Conservation (phyloP, 352 stramenopile genomes). For the Phytophthora rubi region DNA sequence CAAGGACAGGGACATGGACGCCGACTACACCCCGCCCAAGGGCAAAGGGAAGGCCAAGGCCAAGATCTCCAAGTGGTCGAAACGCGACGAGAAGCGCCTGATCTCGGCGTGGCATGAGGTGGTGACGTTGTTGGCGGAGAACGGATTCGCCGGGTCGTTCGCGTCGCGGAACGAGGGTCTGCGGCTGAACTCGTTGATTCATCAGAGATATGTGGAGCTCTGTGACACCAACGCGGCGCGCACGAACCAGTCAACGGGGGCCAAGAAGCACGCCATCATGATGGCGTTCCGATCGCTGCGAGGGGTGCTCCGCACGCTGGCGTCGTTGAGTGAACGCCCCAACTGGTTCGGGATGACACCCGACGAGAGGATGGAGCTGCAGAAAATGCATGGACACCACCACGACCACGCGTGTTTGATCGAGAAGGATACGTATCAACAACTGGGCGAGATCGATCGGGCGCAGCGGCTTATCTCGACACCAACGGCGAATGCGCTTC, state of each 20-base stretch:
- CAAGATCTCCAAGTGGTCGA: conserved; percentile 38
- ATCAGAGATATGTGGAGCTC: conserved; percentile 44
- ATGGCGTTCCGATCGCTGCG: conserved; percentile 41
- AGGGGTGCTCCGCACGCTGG: conserved; percentile 35
- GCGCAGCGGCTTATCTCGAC: conserved; percentile 31
- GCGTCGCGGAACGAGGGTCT: conserved; percentile 39
- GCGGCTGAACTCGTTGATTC: conserved; percentile 40
- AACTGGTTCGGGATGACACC: conserved; percentile 51
- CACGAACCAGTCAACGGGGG: conserved; percentile 41
- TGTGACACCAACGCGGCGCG: conserved; percentile 24
- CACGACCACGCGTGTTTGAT: conserved; percentile 42
- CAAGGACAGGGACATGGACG: conserved; percentile 15
- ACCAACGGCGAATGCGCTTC: conserved; percentile 22
- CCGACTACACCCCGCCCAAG: conserved; percentile 35
- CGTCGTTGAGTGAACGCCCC: conserved; percentile 37
- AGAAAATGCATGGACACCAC: conserved; percentile 41
- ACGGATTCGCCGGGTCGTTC: conserved; percentile 30
- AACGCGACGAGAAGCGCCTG: conserved; percentile 34
- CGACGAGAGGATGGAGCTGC: conserved; percentile 41
- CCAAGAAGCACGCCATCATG: conserved; percentile 44
- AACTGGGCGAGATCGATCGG: conserved; percentile 38
- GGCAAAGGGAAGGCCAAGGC: conserved; percentile 29
- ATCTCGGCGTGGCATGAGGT: conserved; percentile 45
- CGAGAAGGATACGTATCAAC: conserved; percentile 40
- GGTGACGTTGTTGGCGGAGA: conserved; percentile 26